Base-by-base conservation (phyloP, 2,329 filamentous ascomycete genomes). In the Dothistroma septosporum region DNA sequence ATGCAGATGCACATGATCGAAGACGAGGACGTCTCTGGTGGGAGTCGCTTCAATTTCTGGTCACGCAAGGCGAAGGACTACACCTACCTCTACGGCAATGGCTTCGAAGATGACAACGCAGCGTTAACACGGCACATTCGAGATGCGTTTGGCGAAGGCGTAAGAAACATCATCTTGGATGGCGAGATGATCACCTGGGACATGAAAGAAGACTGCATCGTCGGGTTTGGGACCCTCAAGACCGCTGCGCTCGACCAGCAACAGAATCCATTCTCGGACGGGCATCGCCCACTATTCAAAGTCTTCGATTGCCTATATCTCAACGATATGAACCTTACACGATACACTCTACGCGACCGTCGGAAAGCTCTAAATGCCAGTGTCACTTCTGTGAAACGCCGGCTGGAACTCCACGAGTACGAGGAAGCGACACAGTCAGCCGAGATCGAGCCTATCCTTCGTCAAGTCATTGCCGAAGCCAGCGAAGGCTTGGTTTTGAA, bases 171-270 rank as follows among this genome's bases (percentile, higher is more conserved):
- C 65, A 96, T 99, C 54, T 81, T 99, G 0, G 94, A 99, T 69
- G 94, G 94, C 10, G 94, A 99, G 74, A 99, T 99, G 94, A 92
- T 99, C 60, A 96, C 92, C 0, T 99, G 94, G 94, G 91, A 97
- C 72, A 90, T 92, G 62, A 85, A 88, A 49, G 81, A 89, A 54
- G 89, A 96, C 76, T 89, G 89, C 58, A 89, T 94, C 56, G 88
- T 96, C 16, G 86, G 89, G 0, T 99, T 99, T 73, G 94, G 94
- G 8, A 95, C 91, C 0, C 81, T 99, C 53, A 99, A 99, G 76
- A 93, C 91, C 1, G 93, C 92, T 0, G 93, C 93, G 0, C 76
- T 96, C 33, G 83, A 87, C 0, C 90, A 93, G 69, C 87, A 92
- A 70, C 85, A 86, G 63, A 91, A 92, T 64, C 87, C 87, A 0